These are phyloP conservation scores for Floccularia luteovirens DNA, from an alignment of 768 basidiomycete species.

Conservation along the genomic window DNA sequence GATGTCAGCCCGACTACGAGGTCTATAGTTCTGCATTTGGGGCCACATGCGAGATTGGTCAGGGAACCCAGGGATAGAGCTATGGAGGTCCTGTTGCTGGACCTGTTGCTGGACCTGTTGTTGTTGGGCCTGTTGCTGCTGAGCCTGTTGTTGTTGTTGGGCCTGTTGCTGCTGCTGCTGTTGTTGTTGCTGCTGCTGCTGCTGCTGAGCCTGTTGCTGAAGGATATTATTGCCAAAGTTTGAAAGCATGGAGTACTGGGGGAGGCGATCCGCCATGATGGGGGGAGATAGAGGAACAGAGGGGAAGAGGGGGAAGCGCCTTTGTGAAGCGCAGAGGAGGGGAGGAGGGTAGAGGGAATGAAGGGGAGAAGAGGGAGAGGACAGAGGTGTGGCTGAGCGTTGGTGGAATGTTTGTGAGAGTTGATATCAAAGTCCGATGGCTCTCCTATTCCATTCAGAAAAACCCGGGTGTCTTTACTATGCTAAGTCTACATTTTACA, in stretches of 20 bases:
- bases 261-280: slow-evolving; percentile 53
- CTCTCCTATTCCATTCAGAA: too few species aligned
- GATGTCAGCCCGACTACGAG: slow-evolving; percentile 32
- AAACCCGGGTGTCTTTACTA: too few species aligned
- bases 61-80: slow-evolving; percentile 34
- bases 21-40: slow-evolving; percentile 39
- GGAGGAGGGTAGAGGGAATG: slow-evolving; percentile 14
- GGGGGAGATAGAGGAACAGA: slow-evolving; percentile 15
- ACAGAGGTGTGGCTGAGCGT: slow-evolving; percentile 28
- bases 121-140: slow-evolving; percentile 27
- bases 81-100: slow-evolving; percentile 34
- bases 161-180: slow-evolving; percentile 34
- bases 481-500: too few species aligned
- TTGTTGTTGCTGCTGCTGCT: slow-evolving; percentile 28
- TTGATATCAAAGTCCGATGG: slow-evolving; percentile 23
- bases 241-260: slow-evolving; percentile 48
- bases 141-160: slow-evolving; percentile 28
- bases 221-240: slow-evolving; percentile 38
- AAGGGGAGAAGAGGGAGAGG: slow-evolving; percentile 15
- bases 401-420: slow-evolving; percentile 34
- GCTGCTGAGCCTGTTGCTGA: slow-evolving; percentile 38
- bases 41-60: slow-evolving; percentile 54
- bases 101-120: slow-evolving; percentile 35
- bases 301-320: slow-evolving; percentile 20
- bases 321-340: slow-evolving; percentile 16